Percentiles rank a stretch among this genome's conserved stretches.
Evolutionary conservation across 306 rosid species (phyloP).

Genomic region (Gynostemma pentaphyllum): DNA sequence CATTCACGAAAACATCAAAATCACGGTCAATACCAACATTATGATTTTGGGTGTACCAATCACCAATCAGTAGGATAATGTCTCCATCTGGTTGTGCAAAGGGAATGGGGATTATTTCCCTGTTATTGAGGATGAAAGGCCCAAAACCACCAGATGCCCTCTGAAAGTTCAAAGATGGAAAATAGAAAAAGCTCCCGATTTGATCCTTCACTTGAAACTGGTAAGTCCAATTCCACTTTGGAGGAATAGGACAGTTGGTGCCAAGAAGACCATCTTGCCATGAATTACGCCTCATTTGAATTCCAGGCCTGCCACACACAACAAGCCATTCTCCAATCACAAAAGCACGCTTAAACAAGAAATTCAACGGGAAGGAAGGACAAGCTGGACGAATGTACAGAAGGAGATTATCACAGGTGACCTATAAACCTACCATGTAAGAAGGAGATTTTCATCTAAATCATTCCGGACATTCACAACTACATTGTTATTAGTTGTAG

Average conservation of each 20-base stretch:
- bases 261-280: slow-evolving; percentile 94
- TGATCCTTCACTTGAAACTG: slow-evolving; percentile 91
- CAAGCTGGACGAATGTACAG: not conserved
- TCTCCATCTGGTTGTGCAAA: slow-evolving; percentile 69
- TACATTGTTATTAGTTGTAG: slow-evolving; percentile 67
- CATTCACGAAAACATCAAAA: slow-evolving; percentile 1
- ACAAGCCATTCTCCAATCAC: not conserved
- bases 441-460: slow-evolving; percentile 58
- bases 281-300: slow-evolving; percentile 67
- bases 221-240: slow-evolving; percentile 86
- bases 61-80: slow-evolving; percentile 60
- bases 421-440: slow-evolving; percentile 78
- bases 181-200: slow-evolving; percentile 87
- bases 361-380: not conserved
- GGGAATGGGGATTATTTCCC: slow-evolving; percentile 46
- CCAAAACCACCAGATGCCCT: slow-evolving; percentile 95
- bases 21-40: slow-evolving; percentile 29
- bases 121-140: slow-evolving; percentile 50
- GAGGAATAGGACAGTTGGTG: slow-evolving; percentile 84
- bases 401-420: not conserved
- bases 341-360: slow-evolving; percentile 1
- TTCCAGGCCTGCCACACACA: slow-evolving; percentile 54
- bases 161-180: slow-evolving; percentile 68
- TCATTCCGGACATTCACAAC: slow-evolving; percentile 50
- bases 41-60: slow-evolving; percentile 63